A percentile compares a stretch with the other conserved stretches of the same genome.
Conservation (phyloP, 306 rosid genomes). For the Clitoria ternatea region DNA sequence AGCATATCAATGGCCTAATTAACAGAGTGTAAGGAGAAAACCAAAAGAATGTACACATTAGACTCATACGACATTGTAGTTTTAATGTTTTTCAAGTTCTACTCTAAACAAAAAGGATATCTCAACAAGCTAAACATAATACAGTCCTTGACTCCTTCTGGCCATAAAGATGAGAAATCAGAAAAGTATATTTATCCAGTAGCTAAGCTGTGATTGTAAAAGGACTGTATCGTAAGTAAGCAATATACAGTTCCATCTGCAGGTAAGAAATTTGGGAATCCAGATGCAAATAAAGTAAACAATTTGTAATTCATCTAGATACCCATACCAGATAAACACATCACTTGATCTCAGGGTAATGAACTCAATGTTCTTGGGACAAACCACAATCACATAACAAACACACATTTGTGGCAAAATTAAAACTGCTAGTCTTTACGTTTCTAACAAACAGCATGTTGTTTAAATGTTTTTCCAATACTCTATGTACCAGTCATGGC, state of each 20-base stretch:
- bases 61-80: not conserved
- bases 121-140: not conserved
- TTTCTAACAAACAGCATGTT: not conserved
- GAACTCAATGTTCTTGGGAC: not conserved
- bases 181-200: not conserved
- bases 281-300: not conserved
- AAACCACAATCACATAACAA: not conserved
- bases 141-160: not conserved
- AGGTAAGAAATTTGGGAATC: not conserved
- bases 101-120: not conserved
- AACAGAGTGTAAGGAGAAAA: not conserved
- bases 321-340: too few relatives aligned
- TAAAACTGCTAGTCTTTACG: not conserved
- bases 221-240: not conserved
- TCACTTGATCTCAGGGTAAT: not conserved
- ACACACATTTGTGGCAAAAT: not conserved
- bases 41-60: not conserved
- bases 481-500: too few relatives aligned
- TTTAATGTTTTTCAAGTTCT: not conserved
- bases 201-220: not conserved
- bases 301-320: not conserved
- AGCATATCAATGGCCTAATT: not conserved
- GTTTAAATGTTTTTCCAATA: constrained; percentile 1
- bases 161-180: not conserved
- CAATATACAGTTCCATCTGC: not conserved